Base-by-base conservation (phyloP, 2,329 filamentous ascomycete genomes). In the Calonectria pteridis region DNA sequence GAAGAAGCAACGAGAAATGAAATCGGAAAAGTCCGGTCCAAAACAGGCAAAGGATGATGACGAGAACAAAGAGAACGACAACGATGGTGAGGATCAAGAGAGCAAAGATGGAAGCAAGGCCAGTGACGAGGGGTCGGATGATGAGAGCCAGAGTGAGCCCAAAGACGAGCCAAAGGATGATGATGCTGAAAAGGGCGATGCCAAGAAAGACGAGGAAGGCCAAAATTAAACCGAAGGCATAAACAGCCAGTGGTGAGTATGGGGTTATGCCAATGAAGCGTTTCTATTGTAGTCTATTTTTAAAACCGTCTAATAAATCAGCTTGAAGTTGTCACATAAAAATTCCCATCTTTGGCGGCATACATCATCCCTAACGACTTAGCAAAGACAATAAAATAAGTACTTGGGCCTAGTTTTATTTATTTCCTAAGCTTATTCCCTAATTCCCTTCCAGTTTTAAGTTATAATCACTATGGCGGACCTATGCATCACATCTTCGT, bases 1-100 rank as follows among this genome's bases (percentile, higher is more conserved):
- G 63, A 76, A 72, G 59, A 77, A 80, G 67, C 65, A 76, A 72
- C 72, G 84, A 40, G 78, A 83, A 69, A 80, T 84, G 73, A 79
- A 83, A 72, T 78, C 78, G 29, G 77, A 84, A 65, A 81, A 80
- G 73, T 16, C 77, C 79, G 31, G 77, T 79, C 74, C 75, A 78
- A 76, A 55, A 6, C 26, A 50, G 65, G 18, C 73, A 43, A 7
- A 67, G 68, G 33, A 69, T n/a, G 31, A 55, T 18, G n/a, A 18
- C 2, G 10, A 63, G 7, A 20, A 35, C 26, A 69, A 75, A 9
- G 33, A 67, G 11, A 14, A 53, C n/a, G 53, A 46, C 23, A 20
- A 26, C 37, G 51, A 49, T n/a, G 11, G 6, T 46, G 4, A 46
- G 9, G 10, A 46, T 23, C 43, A 23, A 33, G 50, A 72, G 20